Base-by-base conservation (phyloP, 179 eudicot genomes). In the Gypsophila paniculata region DNA sequence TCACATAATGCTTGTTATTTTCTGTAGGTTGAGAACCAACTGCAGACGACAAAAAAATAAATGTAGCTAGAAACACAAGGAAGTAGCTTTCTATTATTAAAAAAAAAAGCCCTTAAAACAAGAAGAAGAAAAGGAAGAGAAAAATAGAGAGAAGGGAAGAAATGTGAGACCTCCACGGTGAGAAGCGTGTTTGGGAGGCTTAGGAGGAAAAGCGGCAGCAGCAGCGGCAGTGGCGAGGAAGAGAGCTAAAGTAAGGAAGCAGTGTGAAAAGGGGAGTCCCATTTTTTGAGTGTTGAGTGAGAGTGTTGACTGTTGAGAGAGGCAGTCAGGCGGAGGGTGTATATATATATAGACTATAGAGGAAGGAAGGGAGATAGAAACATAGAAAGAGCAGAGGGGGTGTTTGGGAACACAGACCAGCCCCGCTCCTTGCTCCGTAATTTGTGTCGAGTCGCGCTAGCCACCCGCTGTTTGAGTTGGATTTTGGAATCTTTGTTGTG, bases 161-260 rank as follows among this genome's bases (percentile, higher is more conserved):
- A 12, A 49, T 17, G 42, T 3, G 8, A 4, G 48, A 76, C 72
- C 78, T 70, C 88, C 90, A 49, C 80, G 82, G 10, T 79, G 72
- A 75, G 58, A 65, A 79, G 79, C 36, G 39, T 66, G 75, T 17
- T 32, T 38, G 7, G 46, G 14, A 75, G 12, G 54, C 19, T 29
- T 29, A 29, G 34, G 34, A 29, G 14, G 29, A 26, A 75, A 11
- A 74, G 83, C 79, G 57, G 67, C 74, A 65, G 78, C 22, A 70
- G 82, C 76, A 76, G 77, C 70, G 67, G 46, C 72, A 23, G 69
- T 13, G 8, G 74, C 58, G 39, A 75, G 70, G 9, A 87, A 55
- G 34, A 84, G 73, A 74, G 32, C 70, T 42, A 83, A 32, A 60
- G 74, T 70, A 66, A 87, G 72, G 70, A 81, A 32, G 48, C 21